Conservation (phyloP, 306 rosid species). For the Ochetophila trinervis region DNA sequence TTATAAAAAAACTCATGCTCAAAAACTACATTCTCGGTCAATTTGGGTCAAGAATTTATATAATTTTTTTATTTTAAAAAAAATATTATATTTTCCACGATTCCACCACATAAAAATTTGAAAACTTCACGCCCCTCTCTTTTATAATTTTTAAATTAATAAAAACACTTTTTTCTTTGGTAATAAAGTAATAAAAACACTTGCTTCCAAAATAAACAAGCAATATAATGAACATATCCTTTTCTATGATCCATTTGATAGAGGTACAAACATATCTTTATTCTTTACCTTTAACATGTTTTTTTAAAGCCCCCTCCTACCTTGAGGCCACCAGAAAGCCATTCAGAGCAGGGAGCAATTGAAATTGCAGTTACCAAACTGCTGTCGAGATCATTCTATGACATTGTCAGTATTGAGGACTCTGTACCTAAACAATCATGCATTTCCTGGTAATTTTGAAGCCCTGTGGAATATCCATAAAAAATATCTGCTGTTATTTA, state of each 20-base stretch:
- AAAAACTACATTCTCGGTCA: too few species aligned
- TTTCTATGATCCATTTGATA: conserved; percentile 78
- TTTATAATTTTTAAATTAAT: too few species aligned
- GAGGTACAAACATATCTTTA: conserved; percentile 47
- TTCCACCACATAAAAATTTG: too few species aligned
- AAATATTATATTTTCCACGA: too few species aligned
- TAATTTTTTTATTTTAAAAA: too few species aligned
- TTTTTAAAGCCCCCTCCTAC: conserved; percentile 76
- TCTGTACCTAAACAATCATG: conserved; percentile 88
- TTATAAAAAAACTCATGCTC: too few species aligned
- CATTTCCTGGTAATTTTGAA: conserved; percentile 81
- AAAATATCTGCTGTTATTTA: too few species aligned
- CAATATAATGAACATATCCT: conserved; percentile 52
- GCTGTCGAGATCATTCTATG: conserved; percentile 85
- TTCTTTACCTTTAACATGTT: conserved; percentile 13
- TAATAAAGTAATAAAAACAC: too few species aligned
- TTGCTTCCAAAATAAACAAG: conserved; percentile 48
- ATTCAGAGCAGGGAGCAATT: conserved; percentile 72
- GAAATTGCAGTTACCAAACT: conserved; percentile 80
- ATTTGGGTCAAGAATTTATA: too few species aligned
- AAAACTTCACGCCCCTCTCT: too few species aligned
- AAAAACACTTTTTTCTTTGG: too few species aligned
- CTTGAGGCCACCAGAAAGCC: conserved; percentile 81
- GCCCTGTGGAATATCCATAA: not conserved
- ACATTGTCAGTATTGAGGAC: conserved; percentile 89